Base-by-base conservation (phyloP, 2,329 filamentous ascomycete species). In the Aureobasidium subglaciale region DNA sequence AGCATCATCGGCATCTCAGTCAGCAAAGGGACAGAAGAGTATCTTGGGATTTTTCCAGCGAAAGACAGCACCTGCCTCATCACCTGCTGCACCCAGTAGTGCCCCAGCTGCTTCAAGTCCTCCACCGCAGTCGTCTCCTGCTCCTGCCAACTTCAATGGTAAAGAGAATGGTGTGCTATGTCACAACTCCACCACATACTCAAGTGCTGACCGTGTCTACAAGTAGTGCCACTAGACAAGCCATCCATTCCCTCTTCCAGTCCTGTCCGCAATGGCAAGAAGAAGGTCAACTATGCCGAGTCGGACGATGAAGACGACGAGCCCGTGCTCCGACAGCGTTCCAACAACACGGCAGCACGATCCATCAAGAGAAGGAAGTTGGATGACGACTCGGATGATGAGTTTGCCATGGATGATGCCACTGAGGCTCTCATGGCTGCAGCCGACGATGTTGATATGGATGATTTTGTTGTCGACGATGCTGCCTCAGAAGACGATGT, bases 391-490 rank as follows among this genome's bases (percentile, higher is more conserved):
- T 83, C 85, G 22, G 88, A 82, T 16, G 88, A 90, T 40, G 82
- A 83, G 24, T 90, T 87, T 64, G 75, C 83, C 27, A 75, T 80
- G 4, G 79, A 79, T 58, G 71, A 64, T n/a, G 76, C 76, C 1
- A 80, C 79, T 32, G 81, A 81, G 13, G 79, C 77, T 41, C 79
- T 79, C 34, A 70, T 76, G 67, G 62, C 69, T 58, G 78, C 81
- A 41, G 79, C 83, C n/a, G 83, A 84, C 60, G 83, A 84, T 32
- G 75, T 78, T 72, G 88, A 93, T 54, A 83, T 95, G 74, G 89
- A 86, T 59, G 88, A 96, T 68, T 97, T 97, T 64, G 78, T 97
- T 22, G 90, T 87, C 4, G 84, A 87, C 0, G 91, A 96, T 64
- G 89, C 95, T 38, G 92, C 49, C 27, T 54, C 89, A 0, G 90